Percentiles rank a stretch among this genome's conserved stretches.
Conservation (phyloP, 2,329 filamentous ascomycete genomes). For the Pseudogymnoascus sp. region DNA sequence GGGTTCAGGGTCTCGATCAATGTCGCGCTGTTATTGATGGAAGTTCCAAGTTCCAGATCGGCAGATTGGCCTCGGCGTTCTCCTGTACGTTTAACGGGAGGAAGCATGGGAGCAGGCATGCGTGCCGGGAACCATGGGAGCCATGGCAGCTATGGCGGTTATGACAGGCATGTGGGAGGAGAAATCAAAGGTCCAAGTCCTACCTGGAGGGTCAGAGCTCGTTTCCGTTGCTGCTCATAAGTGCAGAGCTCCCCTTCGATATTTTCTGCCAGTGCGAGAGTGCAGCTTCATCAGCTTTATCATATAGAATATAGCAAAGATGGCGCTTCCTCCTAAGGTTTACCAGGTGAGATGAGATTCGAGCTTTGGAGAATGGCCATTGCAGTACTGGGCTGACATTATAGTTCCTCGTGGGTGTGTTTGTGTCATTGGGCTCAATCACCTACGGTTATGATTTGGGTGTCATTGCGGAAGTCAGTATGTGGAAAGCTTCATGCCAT, state of each 20-base stretch:
- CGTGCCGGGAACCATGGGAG: neutral
- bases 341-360: slow-evolving; percentile 23
- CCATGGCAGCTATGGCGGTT: neutral
- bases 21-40: neutral
- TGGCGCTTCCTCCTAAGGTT: slow-evolving; percentile 37
- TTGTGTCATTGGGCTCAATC: slow-evolving; percentile 47
- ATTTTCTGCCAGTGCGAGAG: neutral
- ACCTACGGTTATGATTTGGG: slow-evolving; percentile 49
- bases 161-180: neutral
- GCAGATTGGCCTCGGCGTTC: neutral
- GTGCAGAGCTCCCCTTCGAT: neutral
- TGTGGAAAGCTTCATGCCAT: neutral
- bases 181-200: neutral
- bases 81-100: neutral
- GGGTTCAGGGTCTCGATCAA: neutral
- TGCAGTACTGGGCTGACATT: slow-evolving; percentile 5
- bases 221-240: neutral
- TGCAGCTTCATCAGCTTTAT: neutral
- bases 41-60: neutral
- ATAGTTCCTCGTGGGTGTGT: slow-evolving; percentile 44
- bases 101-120: neutral
- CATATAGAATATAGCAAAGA: slow-evolving; percentile 18
- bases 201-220: neutral
- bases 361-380: neutral
- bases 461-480: slow-evolving; percentile 39